Base-by-base conservation (phyloP, 1,139 yeast species). In the Lodderomyces beijingensis region DNA sequence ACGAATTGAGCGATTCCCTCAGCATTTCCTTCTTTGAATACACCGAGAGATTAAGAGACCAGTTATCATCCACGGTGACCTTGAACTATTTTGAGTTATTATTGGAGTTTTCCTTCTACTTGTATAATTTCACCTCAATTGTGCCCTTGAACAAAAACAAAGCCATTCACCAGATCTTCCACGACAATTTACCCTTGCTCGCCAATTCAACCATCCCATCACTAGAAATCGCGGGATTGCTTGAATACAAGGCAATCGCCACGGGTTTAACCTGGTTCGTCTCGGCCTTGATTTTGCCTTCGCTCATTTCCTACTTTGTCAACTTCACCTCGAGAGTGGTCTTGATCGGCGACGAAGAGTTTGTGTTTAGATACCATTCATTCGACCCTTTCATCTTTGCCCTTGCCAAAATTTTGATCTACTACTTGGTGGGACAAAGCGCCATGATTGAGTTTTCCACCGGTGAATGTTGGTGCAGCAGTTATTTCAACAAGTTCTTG, bases 301-400 rank as follows among this genome's bases (percentile, higher is more conserved):
- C 66, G 44, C 33, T 64, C 24, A 44, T 58, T 18, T 67, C 79
- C 19, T 74, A 70, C 55, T 75, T 69, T 54, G 49, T 75, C 46
- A 75, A 75, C 53, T 75, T 75, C 53, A 60, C 77, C 37, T 63
- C 70, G 46, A 59, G 72, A 57, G 55, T 67, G 37, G 57, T 66
- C 39, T 55, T 56, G 24, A 52, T 60, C 32, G 67, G 60, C 40
- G 64, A 70, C 43, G 71, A 70, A 34, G 58, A 55, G 28, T 53
- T 51, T 22, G 43, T 62, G 25, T 50, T 58, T 25, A 59, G 70
- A 47, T 56, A 61, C 37, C 65, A 64, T 55, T 56, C 53, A 35
- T 67, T 57, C 51, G 85, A 78, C 53, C 83, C 84, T 23, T 67
- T 77, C 44, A 62, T 72, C 37, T 78, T 74, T 55, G 75, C 77